Evolutionary conservation across 805 yeast species (phyloP).

Genomic region (Ogataea parapolymorpha): DNA sequence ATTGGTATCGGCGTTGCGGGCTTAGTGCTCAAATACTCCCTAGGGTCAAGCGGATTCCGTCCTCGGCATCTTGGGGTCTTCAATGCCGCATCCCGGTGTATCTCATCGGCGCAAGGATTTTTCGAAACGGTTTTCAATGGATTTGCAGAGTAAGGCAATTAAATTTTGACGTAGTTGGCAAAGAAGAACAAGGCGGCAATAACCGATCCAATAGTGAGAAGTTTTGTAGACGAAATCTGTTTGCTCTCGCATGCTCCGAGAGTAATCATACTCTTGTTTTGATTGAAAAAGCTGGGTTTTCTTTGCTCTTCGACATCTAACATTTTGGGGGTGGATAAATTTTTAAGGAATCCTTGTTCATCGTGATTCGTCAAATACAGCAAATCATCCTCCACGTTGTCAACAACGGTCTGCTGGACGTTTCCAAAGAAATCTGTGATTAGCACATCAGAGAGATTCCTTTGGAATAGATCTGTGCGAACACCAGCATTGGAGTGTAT

Average conservation of each 20-base stretch:
- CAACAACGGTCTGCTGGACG: conserved; percentile 71
- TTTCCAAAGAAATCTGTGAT: conserved; percentile 95
- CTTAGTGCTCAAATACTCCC: conserved; percentile 15
- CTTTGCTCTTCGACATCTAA: not conserved
- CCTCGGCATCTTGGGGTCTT: conserved; percentile 11
- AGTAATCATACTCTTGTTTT: conserved; percentile 7
- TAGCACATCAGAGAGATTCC: conserved; percentile 64
- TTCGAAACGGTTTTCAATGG: conserved; percentile 15
- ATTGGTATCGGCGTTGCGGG: conserved; percentile 21
- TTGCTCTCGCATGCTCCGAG: conserved; percentile 1
- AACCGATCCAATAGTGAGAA: not conserved
- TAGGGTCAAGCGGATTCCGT: conserved; percentile 8
- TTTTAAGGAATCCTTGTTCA: conserved; percentile 21
- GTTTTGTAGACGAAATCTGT: not conserved
- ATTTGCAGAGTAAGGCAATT: conserved; percentile 3
- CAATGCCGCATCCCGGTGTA: conserved; percentile 4
- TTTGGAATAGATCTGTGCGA: conserved; percentile 69
- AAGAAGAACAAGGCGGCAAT: conserved; percentile 1
- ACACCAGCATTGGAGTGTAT: conserved; percentile 95
- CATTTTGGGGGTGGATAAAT: not conserved
- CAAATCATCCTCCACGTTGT: conserved; percentile 48
- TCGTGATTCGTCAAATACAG: conserved; percentile 37
- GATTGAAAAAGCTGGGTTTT: conserved; percentile 2
- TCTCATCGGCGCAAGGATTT: conserved; percentile 12
- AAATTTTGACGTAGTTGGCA: conserved; percentile 8